Percentiles rank a stretch among this genome's conserved stretches.
Evolutionary conservation across 2,329 filamentous ascomycete genomes (phyloP).

Genomic region (Colletotrichum shisoi): DNA sequence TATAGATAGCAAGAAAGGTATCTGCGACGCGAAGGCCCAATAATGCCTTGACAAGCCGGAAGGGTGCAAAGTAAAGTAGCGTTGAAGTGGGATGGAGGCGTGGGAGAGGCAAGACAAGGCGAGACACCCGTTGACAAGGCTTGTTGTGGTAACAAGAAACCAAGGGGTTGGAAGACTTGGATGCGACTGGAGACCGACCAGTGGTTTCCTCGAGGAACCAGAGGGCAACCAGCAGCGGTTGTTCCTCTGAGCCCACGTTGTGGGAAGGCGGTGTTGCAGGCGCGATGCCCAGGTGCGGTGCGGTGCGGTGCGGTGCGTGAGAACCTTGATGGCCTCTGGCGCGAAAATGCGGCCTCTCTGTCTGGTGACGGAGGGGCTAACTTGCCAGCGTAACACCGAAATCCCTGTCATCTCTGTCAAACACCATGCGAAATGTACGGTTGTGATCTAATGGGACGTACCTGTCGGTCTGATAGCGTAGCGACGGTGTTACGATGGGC

Average conservation of each 20-base stretch:
- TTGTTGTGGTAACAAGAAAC: constrained; percentile 9
- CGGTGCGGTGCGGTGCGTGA: constrained; percentile 27
- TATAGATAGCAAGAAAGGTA: constrained; percentile 6
- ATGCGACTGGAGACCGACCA: constrained; percentile 10
- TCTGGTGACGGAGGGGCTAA: constrained; percentile 37
- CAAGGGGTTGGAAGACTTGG: neutral
- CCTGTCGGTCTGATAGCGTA: constrained; percentile 7
- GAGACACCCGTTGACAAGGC: constrained; percentile 27
- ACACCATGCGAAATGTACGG: constrained; percentile 17
- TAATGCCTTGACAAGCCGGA: constrained; percentile 6
- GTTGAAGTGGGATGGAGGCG: constrained; percentile 13
- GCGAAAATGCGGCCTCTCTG: constrained; percentile 37
- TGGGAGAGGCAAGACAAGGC: constrained; percentile 13
- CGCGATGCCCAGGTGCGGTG: constrained; percentile 24
- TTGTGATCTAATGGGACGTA: constrained; percentile 28
- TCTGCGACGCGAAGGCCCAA: constrained; percentile 12
- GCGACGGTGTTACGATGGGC: constrained; percentile 1
- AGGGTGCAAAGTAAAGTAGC: constrained; percentile 7
- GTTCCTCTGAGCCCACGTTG: constrained; percentile 10
- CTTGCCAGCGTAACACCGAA: constrained; percentile 33
- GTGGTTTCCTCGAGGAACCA: constrained; percentile 14
- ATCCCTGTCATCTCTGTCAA: constrained; percentile 35
- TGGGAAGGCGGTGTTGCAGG: constrained; percentile 35
- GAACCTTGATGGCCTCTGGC: constrained; percentile 38
- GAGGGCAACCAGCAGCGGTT: constrained; percentile 11